Conservation (phyloP, 805 yeast species). For the Kodamaea neixiangensis region DNA sequence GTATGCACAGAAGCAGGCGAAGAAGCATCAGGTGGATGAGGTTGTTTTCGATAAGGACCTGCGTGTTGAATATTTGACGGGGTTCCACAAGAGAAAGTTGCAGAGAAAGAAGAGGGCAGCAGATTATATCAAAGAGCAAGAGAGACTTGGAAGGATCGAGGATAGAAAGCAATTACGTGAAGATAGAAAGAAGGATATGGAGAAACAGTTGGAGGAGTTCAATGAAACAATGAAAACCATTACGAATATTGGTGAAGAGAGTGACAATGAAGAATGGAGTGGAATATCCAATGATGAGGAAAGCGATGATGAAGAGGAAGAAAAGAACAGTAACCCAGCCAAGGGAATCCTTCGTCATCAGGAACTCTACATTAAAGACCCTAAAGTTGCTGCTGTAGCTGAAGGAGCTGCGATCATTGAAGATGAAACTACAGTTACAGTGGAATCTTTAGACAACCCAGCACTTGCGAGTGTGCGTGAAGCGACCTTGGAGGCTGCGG, state of each 20-base stretch:
- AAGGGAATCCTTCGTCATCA: conserved; percentile 18
- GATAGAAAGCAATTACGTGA: conserved; percentile 73
- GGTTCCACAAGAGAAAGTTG: conserved; percentile 91
- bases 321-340: neutral
- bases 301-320: conserved; percentile 9
- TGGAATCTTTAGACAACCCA: conserved; percentile 59
- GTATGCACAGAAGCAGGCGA: conserved; percentile 68
- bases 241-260: conserved; percentile 15
- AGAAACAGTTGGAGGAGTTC: conserved; percentile 61
- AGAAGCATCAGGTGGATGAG: conserved; percentile 73
- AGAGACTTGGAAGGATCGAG: conserved; percentile 67
- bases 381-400: conserved; percentile 20
- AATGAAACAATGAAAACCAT: conserved; percentile 43
- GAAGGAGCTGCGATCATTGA: conserved; percentile 41
- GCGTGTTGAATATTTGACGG: conserved; percentile 85
- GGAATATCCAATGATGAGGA: conserved; percentile 11
- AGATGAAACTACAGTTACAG: conserved; percentile 50
- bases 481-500: conserved; percentile 41
- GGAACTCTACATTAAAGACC: conserved; percentile 35
- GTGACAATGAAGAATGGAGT: conserved; percentile 6
- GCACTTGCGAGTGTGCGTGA: conserved; percentile 31
- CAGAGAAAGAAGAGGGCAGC: conserved; percentile 87
- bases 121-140: conserved; percentile 74
- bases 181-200: conserved; percentile 66
- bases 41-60: conserved; percentile 80